Conservation (phyloP, 192 early-diverging fungal species). For the Podila epigama region DNA sequence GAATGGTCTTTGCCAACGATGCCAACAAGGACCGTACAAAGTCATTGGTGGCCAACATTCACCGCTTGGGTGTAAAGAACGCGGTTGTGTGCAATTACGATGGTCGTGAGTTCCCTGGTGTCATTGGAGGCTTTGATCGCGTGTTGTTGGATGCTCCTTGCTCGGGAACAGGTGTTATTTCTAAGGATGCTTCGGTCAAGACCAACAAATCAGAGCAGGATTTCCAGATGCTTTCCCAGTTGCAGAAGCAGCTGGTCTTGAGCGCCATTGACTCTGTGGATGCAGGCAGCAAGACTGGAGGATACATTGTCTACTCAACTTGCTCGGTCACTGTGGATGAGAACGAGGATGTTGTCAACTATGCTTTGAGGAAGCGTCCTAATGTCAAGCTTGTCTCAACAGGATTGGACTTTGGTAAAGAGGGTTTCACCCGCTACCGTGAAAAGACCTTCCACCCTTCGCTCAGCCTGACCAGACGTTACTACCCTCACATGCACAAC, state of each 20-base stretch:
- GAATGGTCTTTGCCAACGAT: slow-evolving; percentile 97
- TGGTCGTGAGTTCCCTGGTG: slow-evolving; percentile 94
- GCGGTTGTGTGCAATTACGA: slow-evolving; percentile 95
- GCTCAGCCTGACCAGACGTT: slow-evolving; percentile 82
- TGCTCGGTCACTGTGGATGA: slow-evolving; percentile 98
- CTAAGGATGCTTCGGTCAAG: slow-evolving; percentile 97
- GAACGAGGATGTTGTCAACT: slow-evolving; percentile 97
- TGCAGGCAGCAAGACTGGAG: slow-evolving; percentile 92
- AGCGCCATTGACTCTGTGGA: slow-evolving; percentile 97
- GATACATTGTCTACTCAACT: slow-evolving; percentile 97
- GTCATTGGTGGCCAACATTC: slow-evolving; percentile 90
- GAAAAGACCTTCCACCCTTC: slow-evolving; percentile 89
- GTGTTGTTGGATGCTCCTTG: slow-evolving; percentile 99
- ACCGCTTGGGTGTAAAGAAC: slow-evolving; percentile 89
- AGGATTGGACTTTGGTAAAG: slow-evolving; percentile 92
- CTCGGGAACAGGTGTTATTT: slow-evolving; percentile 97
- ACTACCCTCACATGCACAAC: slow-evolving; percentile 98
- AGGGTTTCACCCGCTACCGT: slow-evolving; percentile 89
- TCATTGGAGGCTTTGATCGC: slow-evolving; percentile 98
- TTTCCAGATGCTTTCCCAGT: slow-evolving; percentile 89
- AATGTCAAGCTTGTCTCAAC: slow-evolving; percentile 92
- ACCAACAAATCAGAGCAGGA: slow-evolving; percentile 94
- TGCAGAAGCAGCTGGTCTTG: slow-evolving; percentile 96
- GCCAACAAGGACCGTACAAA: slow-evolving; percentile 93
- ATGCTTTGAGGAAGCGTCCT: slow-evolving; percentile 92